These are phyloP conservation scores for Stylonectria norvegica DNA, from an alignment of 2,329 filamentous ascomycete genomes.

Conservation along the genomic window DNA sequence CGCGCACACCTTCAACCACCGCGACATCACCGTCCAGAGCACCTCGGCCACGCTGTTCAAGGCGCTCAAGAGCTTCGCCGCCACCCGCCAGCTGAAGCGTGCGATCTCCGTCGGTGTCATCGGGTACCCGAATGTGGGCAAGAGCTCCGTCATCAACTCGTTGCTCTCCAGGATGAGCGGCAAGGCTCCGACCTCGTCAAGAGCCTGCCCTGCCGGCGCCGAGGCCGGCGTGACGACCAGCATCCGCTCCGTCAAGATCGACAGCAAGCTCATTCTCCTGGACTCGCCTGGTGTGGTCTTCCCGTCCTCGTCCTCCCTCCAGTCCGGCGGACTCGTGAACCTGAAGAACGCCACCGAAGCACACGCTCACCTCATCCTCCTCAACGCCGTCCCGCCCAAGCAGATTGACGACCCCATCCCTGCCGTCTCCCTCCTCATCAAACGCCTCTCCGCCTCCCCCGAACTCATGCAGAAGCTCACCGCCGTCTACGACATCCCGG, in stretches of 20 bases:
- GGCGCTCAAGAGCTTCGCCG: slow-evolving; percentile 84
- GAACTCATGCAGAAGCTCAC: slow-evolving; percentile 76
- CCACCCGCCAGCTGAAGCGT: slow-evolving; percentile 79
- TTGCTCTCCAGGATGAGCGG: slow-evolving; percentile 73
- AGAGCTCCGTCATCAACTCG: slow-evolving; percentile 94
- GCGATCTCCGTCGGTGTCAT: slow-evolving; percentile 90
- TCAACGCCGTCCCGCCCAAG: slow-evolving; percentile 90
- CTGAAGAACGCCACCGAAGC: slow-evolving; percentile 65
- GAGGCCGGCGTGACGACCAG: slow-evolving; percentile 90
- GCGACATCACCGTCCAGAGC: slow-evolving; percentile 79
- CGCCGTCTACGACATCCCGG: slow-evolving; percentile 77
- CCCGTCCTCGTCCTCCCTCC: slow-evolving; percentile 56
- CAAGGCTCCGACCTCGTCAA: slow-evolving; percentile 53
- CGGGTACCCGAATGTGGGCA: slow-evolving; percentile 93
- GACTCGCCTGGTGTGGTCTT: slow-evolving; percentile 96
- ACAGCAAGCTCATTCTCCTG: slow-evolving; percentile 88
- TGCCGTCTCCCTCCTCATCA: slow-evolving; percentile 79
- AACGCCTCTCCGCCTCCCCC: slow-evolving; percentile 69
- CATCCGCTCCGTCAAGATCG: slow-evolving; percentile 86
- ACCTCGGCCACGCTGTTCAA: slow-evolving; percentile 84
- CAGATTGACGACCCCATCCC: slow-evolving; percentile 91
- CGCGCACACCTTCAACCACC: slow-evolving; percentile 88
- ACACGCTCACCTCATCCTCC: slow-evolving; percentile 78
- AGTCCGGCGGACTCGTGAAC: slow-evolving; percentile 41
- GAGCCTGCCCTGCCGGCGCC: slow-evolving; percentile 80